Evolutionary conservation across 2,329 filamentous ascomycete genomes (phyloP).

Genomic region (Phaeomoniella chlamydospora): DNA sequence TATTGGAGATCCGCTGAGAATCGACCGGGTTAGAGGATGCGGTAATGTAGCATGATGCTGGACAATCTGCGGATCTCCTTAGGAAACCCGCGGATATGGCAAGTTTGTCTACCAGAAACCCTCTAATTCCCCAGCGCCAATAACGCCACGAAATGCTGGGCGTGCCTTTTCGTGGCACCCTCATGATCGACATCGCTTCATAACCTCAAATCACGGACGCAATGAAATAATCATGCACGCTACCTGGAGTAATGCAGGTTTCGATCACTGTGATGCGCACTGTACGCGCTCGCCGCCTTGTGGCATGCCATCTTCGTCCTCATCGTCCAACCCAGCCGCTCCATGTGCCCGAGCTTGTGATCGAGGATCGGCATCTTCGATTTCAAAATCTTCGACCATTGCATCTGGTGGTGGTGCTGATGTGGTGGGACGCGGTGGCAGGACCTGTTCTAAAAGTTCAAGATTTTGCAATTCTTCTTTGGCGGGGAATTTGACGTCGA

Average conservation of each 20-base stretch:
- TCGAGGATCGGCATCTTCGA: conserved; percentile 69
- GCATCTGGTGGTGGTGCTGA: conserved; percentile 60
- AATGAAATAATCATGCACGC: background rate
- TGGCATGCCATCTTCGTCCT: conserved; percentile 42
- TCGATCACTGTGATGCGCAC: conserved; percentile 34
- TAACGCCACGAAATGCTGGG: background rate
- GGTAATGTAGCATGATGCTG: no score
- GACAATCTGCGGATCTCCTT: no score
- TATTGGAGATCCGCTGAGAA: no score
- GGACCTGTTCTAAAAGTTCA: conserved; percentile 64
- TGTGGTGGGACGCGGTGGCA: conserved; percentile 58
- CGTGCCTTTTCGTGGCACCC: background rate
- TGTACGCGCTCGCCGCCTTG: conserved; percentile 34
- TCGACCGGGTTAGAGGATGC: no score
- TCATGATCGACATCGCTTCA: background rate
- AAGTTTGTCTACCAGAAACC: no score
- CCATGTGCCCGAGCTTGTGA: conserved; percentile 53
- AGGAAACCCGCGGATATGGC: no score
- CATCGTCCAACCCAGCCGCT: conserved; percentile 42
- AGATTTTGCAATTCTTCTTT: conserved; percentile 56
- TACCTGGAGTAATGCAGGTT: background rate
- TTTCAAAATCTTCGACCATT: conserved; percentile 79
- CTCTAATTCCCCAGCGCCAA: background rate
- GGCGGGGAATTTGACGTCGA: conserved; percentile 92
- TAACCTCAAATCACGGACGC: background rate